These are phyloP conservation scores for Leishmania aethiopica DNA, from an alignment of 208 protist genomes.

Conservation along the genomic window DNA sequence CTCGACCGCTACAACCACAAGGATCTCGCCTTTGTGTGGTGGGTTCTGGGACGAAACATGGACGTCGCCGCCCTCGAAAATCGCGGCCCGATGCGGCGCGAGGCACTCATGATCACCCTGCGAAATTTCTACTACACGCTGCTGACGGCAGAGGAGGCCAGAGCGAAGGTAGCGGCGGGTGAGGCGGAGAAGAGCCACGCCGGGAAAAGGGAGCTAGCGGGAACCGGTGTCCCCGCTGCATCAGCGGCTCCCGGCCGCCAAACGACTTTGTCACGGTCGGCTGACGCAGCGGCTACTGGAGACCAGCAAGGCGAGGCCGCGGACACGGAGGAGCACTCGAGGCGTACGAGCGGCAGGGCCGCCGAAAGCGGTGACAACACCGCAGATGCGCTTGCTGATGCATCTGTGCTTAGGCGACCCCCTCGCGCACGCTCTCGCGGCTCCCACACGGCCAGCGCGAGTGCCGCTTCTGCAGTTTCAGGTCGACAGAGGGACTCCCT, in stretches of 20 bases:
- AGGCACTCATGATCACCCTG: constrained; percentile 72
- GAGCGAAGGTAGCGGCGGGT: constrained; percentile 5
- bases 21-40: constrained; percentile 82
- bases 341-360: constrained; percentile 2
- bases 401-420: not conserved
- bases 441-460: not conserved
- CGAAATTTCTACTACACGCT: constrained; percentile 77
- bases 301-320: not conserved
- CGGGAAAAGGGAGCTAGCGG: not conserved
- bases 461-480: not conserved
- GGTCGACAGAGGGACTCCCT: not conserved
- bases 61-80: constrained; percentile 53
- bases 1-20: constrained; percentile 86
- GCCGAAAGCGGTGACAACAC: not conserved
- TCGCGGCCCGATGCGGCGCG: constrained; percentile 50
- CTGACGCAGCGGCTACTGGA: not conserved
- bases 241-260: not conserved
- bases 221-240: constrained; percentile 1
- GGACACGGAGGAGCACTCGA: not conserved
- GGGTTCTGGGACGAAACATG: constrained; percentile 85
- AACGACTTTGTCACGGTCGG: not conserved
- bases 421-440: not conserved
- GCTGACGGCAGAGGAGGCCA: constrained; percentile 37
- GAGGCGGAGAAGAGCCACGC: not conserved
- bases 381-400: not conserved